Base-by-base conservation (phyloP, 2,329 filamentous ascomycete species). In the Xylariaceae sp. region DNA sequence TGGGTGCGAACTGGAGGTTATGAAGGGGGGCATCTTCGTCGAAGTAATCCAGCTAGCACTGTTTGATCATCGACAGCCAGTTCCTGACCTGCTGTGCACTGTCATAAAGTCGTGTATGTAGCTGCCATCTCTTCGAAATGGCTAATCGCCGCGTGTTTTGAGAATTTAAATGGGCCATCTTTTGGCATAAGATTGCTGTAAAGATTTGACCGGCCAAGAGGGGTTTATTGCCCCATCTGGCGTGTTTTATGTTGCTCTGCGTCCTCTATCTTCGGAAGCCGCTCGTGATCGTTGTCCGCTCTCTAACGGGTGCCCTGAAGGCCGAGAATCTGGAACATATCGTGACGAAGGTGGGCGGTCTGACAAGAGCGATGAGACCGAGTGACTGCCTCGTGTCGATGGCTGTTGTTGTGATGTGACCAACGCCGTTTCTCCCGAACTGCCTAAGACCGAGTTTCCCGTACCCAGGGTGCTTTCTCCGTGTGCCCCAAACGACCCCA, bases 321-420 rank as follows among this genome's bases (percentile, higher is more conserved):
- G 44, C 60, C 71, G 70, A 55, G 64, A 62, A 54, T 74, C 71
- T 30, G 69, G 65, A 15, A 63, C 52, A 61, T 66, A 67, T 37
- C 68, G 67, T 17, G 67, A 68, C 18, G 23, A 30, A 30, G 71
- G 71, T 17, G 72, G 72, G 47, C 77, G 73, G 37, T 77, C 76
- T 10, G 77, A 75, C 55, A 79, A 65, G 53, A 79, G 59, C 4
- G 77, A 78, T 18, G 77, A 79, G 52, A 79, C 76, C 11, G 76
- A 73, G 60, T 79, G 77, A n/a, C 71, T 69, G 64, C 71, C 70
- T 42, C 73, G 70, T n/a, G 71, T 55, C 51, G 69, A 70, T 15
- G 71, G 56, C 51, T 69, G 70, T n/a, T 70, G 66, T 17, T 68
- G 69, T 30, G 66, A 60, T 52, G 73, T 67, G 17, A 69, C 65